phyloP scores from a whole-genome alignment of 176 grass and related monocot genomes.

The Lolium perenne region DNA sequence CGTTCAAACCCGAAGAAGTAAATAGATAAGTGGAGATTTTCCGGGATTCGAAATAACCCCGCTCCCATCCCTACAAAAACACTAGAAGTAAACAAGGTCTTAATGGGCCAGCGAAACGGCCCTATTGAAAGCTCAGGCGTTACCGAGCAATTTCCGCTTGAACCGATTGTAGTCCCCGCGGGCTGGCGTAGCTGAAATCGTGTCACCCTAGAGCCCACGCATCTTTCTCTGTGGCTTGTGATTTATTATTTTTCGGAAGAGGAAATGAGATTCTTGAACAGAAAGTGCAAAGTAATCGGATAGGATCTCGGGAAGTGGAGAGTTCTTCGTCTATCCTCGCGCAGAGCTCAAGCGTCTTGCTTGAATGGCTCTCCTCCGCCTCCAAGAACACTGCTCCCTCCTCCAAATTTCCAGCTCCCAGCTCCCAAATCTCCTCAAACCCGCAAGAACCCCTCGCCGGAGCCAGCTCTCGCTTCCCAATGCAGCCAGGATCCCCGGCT shows the following conservation, averaged over 20 bases:
- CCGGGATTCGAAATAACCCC: too few species aligned
- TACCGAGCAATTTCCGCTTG: too few species aligned
- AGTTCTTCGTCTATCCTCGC: conserved; percentile 38
- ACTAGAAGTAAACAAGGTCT: too few species aligned
- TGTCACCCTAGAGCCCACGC: background rate
- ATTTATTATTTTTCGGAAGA: background rate
- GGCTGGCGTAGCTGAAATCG: too few species aligned
- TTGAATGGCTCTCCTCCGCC: conserved; percentile 63
- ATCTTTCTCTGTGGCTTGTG: background rate
- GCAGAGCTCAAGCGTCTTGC: conserved; percentile 30
- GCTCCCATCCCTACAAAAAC: too few species aligned
- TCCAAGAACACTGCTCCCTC: conserved; percentile 41
- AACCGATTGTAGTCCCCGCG: too few species aligned
- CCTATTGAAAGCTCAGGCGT: too few species aligned
- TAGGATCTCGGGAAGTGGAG: conserved; percentile 2
- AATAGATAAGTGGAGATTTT: too few species aligned
- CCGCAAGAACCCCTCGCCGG: conserved; percentile 6
- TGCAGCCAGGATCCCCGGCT: conserved; percentile 7
- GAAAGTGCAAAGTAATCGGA: background rate
- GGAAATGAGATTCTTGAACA: background rate
- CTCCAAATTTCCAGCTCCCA: conserved; percentile 42
- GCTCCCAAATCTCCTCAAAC: conserved; percentile 17
- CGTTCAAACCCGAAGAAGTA: too few species aligned
- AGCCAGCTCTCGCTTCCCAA: conserved; percentile 19
- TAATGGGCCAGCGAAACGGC: too few species aligned